Evolutionary conservation across 768 basidiomycete genomes (phyloP).

Genomic region (Kwoniella dejecticola): DNA sequence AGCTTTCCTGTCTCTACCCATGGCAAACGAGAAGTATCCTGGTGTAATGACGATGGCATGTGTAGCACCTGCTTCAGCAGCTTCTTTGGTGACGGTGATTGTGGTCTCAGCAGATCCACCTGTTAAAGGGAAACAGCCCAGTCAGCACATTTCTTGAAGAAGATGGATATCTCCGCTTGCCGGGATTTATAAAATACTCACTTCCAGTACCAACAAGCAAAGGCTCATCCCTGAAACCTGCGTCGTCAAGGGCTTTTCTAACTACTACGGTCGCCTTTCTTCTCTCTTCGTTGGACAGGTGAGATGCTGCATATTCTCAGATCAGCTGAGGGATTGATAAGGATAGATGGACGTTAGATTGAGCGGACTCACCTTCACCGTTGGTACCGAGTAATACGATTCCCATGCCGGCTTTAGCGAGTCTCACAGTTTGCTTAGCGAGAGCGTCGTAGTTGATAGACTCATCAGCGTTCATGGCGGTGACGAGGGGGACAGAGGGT

Average conservation of each 20-base stretch:
- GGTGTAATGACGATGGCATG: constrained; percentile 66
- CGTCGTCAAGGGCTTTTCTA: constrained; percentile 70
- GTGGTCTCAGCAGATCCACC: constrained; percentile 76
- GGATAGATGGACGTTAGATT: too few relatives aligned
- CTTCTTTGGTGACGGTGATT: constrained; percentile 68
- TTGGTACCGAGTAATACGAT: constrained; percentile 46
- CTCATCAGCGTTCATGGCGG: constrained; percentile 65
- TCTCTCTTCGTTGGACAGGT: constrained; percentile 52
- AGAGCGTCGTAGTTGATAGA: constrained; percentile 71
- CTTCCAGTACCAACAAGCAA: constrained; percentile 82
- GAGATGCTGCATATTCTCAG: constrained; percentile 42
- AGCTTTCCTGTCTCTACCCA: constrained; percentile 57
- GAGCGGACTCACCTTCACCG: constrained; percentile 69
- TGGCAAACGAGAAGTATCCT: constrained; percentile 63
- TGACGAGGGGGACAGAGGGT: constrained; percentile 74
- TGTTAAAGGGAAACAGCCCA: not conserved
- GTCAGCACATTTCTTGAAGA: not conserved
- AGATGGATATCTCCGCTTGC: not conserved
- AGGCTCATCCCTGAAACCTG: constrained; percentile 67
- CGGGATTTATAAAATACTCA: constrained; percentile 18
- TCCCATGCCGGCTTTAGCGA: constrained; percentile 64
- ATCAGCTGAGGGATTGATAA: constrained; percentile 13
- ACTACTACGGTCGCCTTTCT: constrained; percentile 60
- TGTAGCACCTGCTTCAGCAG: constrained; percentile 79
- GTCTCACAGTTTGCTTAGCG: constrained; percentile 69